Evolutionary conservation across 2,329 filamentous ascomycete species (phyloP).

Genomic region (Aspergillus jensenii): DNA sequence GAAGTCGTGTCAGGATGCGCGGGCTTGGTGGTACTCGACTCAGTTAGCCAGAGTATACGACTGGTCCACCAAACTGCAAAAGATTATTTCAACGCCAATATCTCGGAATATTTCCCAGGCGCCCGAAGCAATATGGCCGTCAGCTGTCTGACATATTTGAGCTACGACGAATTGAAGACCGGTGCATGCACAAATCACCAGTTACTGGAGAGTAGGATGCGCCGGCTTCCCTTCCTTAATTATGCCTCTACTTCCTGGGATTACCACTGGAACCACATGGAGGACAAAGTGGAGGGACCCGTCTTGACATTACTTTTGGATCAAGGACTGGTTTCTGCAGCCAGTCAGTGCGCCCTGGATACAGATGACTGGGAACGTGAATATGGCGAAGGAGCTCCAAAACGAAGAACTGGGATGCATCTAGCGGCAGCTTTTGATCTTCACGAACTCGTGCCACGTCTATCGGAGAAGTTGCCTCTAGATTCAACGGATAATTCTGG

Average conservation of each 20-base stretch:
- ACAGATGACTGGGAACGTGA: neutral
- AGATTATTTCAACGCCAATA: neutral
- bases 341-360: neutral
- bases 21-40: neutral
- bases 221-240: neutral
- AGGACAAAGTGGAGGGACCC: neutral
- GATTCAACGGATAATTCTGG: neutral
- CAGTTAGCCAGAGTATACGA: neutral
- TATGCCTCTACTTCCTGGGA: neutral
- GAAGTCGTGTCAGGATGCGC: neutral
- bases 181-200: neutral
- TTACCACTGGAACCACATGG: neutral
- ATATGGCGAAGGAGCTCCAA: neutral
- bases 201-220: neutral
- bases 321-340: neutral
- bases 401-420: neutral
- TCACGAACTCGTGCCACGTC: neutral
- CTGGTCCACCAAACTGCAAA: neutral
- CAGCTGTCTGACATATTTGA: neutral
- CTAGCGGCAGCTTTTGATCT: neutral
- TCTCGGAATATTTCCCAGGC: neutral
- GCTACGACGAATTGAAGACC: neutral
- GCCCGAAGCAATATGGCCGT: neutral
- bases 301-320: neutral
- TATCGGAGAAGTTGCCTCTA: neutral